Evolutionary conservation across 2,329 filamentous ascomycete genomes (phyloP), one percentile per base, ranked within the genome.

Genomic region (Sporothrix curviconia): DNA sequence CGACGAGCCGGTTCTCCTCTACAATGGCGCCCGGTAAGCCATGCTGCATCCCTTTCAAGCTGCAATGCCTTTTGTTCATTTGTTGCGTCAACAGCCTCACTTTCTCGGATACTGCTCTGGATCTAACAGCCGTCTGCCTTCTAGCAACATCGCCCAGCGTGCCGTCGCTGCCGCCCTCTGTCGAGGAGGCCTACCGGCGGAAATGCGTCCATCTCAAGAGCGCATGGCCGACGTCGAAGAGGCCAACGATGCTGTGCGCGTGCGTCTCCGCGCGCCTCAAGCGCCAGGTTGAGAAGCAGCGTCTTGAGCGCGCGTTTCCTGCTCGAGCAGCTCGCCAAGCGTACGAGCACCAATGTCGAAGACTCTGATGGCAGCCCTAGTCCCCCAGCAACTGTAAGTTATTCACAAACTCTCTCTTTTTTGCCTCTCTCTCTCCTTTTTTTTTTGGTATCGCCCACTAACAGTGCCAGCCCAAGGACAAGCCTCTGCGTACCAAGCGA

Each of bases 191-290:
- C 52, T 99, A 97, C 74, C 91, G 94, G 67, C 84, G 90, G 63
- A 97, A 99, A 83, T 97, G 92, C 72, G 90, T 96, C 69, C 89
- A 95, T 66, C 82, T 99, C 22, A 95, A 95, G 88, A 90, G 66
- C 88, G 94, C 60, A 89, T 94, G 62, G 88, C 86, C 70, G 92
- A 96, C 70, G 90, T 97, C 66, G 92, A 97, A 70, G 85, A 90
- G 60, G 87, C 90, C 68, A 96, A 96, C 71, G 91, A 96, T 66
- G 82, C 88, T 58, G 87, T 90, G 47, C 84, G 90, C 55, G 77
- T 90, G 55, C 87, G 90, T 53, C 87, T 96, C 62, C n/a, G 78
- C 82, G 40, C 87, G 92, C 49, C 83, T 95, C 61, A 86, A 89
- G 71, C 85, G 92, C 62, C 88, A 90, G 67, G 87, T 96, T 64